phyloP scores from a whole-genome alignment of 192 early-diverging fungal genomes.

The Phlyctochytrium arcticum region DNA sequence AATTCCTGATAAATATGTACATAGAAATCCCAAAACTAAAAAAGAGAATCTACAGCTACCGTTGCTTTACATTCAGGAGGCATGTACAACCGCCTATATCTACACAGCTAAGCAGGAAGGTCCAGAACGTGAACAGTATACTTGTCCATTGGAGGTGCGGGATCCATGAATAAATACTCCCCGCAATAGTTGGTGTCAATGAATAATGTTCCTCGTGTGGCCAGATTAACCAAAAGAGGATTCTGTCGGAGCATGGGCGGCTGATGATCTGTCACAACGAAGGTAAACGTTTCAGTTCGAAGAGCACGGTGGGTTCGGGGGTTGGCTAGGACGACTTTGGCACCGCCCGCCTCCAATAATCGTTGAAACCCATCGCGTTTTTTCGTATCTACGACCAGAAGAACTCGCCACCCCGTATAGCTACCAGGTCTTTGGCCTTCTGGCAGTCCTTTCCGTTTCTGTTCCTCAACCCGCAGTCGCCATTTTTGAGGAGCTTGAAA shows the following conservation, averaged over 20 bases:
- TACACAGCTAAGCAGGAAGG: too few relatives aligned
- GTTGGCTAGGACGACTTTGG: constrained; percentile 18
- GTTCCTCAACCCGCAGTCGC: constrained; percentile 9
- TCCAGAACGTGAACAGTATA: constrained; percentile 7
- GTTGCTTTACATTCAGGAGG: too few relatives aligned
- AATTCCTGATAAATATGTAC: too few relatives aligned
- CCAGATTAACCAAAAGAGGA: constrained; percentile 1
- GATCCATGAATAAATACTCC: constrained; percentile 10
- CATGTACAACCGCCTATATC: too few relatives aligned
- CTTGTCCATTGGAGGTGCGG: not conserved
- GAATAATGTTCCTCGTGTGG: not conserved
- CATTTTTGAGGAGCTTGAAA: constrained; percentile 24
- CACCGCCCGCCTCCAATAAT: constrained; percentile 31
- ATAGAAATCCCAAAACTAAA: too few relatives aligned
- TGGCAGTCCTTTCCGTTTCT: not conserved
- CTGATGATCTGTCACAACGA: constrained; percentile 12
- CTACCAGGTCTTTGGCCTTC: not conserved
- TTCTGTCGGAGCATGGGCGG: not conserved
- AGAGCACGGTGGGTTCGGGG: not conserved
- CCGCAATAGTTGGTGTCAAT: constrained; percentile 19
- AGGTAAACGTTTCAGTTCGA: not conserved
- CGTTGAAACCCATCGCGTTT: constrained; percentile 30
- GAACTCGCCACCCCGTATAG: constrained; percentile 29
- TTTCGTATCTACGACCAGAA: constrained; percentile 23
- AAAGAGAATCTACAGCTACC: too few relatives aligned